Base-by-base conservation (phyloP, 768 basidiomycete genomes). In the Mycena polygramma region DNA sequence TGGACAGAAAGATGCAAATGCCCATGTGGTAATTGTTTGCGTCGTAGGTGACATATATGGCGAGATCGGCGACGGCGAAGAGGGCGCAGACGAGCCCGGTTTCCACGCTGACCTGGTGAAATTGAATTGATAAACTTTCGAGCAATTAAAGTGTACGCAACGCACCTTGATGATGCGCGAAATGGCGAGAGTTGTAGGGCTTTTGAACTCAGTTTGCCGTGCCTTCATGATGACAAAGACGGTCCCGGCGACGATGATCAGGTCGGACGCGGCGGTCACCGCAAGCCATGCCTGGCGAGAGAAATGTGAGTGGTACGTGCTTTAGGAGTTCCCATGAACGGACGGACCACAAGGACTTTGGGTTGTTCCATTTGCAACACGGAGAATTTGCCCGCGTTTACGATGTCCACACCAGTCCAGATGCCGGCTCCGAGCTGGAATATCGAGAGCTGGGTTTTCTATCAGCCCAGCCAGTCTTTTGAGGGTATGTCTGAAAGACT, bases 21-120 rank as follows among this genome's bases (percentile, higher is more conserved):
- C 24, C 66, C n/a, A 78, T 59, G 30, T 74, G 75, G 43, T 71
- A 76, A 30, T 70, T 75, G 57, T 74, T 74, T 8, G 66, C 68
- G 8, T 70, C 43, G 57, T 39, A 73, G 7, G 45, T 65, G 20
- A 74, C 66, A 60, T 73, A 78, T 1, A 78, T 57, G 19, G 35
- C 52, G 1, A 76, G 64, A 45, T 71, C 70, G 20, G 74, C 43
- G 26, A 75, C 35, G 1, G 75, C 73, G 36, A 73, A 70, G 0
- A 73, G 61, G 0, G 77, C 77, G 49, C 69, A 69, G 19, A 71
- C 45, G 17, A 72, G 26, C 7, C 75, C 76, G 9, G 76, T 75
- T 49, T 74, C 74, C 30, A 75, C 57, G 17, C 71, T 70, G 15
- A 76, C 62, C 54, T n/a, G n/a, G n/a, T n/a, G n/a, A n/a, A n/a